Evolutionary conservation across 2,329 filamentous ascomycete species (phyloP), one percentile per base, ranked within the genome.

Genomic region (Fusarium udum): DNA sequence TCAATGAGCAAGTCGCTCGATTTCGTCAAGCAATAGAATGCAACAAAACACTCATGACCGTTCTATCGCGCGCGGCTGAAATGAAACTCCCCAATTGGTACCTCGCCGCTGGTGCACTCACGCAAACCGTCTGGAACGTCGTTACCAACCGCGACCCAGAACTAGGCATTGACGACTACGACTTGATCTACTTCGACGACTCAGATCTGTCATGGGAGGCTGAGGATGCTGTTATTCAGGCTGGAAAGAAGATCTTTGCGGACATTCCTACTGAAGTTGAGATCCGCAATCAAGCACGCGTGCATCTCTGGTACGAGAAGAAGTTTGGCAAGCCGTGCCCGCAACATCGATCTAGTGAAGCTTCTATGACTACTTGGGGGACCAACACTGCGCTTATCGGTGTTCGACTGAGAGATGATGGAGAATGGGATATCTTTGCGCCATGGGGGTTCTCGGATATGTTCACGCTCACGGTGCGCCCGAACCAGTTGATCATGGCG

Each of bases 91-190:
- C 80, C 2, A 79, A 80, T 56, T 82, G 80, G 80, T 82, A 82
- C 46, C 77, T 82, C n/a, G 81, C 81, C 4, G 81, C 78, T 3
- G 81, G 81, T 34, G 75, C 80, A 26, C 64, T 82, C 46, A 82
- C 82, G 4, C 82, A 83, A 36, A 82, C 82, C 0, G 80, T 83
- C n/a, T 83, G 82, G 82, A 83, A 83, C 61, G 67, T 75, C 22
- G 67, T 80, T 18, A 79, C 79, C 7, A 52, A 65, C 12, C 67
- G 77, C 11, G 73, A 78, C 7, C 74, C 82, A 0, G 78, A 81
- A 13, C 78, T 75, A 1, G 81, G 82, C 46, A 83, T 83, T 57
- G 52, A 74, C 20, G 82, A 83, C 69, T 83, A 83, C 64, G 82
- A 83, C 43, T 68, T 83, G 20, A 76, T 83, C 26, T 83, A 83